Evolutionary conservation across 495 filamentous ascomycete genomes (phyloP), one percentile per base, ranked within the genome.

Genomic region (Apodospora peruviana): DNA sequence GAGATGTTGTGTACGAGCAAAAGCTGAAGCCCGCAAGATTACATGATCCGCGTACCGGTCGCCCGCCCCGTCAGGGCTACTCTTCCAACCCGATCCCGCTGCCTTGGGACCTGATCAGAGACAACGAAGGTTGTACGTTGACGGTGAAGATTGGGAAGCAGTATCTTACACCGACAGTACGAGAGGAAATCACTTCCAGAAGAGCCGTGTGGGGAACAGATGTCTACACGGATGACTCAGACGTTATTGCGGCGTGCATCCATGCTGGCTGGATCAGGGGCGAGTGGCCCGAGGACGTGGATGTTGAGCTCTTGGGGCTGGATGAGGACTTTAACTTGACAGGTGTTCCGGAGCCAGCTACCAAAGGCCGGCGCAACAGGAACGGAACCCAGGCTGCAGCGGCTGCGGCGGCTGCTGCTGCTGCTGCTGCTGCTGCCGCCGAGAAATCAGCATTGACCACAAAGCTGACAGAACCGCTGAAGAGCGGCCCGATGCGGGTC

Each of bases 141-240:
- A 94, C 88, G 5, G 70, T 97, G 43, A 87, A 90, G 37, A 84
- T 97, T 5, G 86, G 90, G 3, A 81, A 88, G 16, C 80, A 84
- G 53, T 87, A 90, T 57, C 76, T 99, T 21, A 78, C 74, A 14
- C 61, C 77, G 1, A 65, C 70, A 5, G 77, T 83, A 27, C 80
- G 90, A 7, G 85, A 90, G 61, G 88, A 93, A 56, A 89, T 97
- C 53, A 91, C 87, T 18, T 67, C 77, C 5, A 76, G 84, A 12
- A 79, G 86, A 37, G 84, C 86, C 2, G 65, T 98, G 2, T 98
- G 91, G 91, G 93, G 93, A 9, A 91, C 89, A 0, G 88, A 90
- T 17, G 75, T 97, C 5, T 97, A 98, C 64, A 95, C 90, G 0
- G 94, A 97, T 56, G 94, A 98, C 68, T 95, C 90, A 0, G 94